Conservation (phyloP, 1,284 basidiomycete species). For the Retiboletus flavoniger region DNA sequence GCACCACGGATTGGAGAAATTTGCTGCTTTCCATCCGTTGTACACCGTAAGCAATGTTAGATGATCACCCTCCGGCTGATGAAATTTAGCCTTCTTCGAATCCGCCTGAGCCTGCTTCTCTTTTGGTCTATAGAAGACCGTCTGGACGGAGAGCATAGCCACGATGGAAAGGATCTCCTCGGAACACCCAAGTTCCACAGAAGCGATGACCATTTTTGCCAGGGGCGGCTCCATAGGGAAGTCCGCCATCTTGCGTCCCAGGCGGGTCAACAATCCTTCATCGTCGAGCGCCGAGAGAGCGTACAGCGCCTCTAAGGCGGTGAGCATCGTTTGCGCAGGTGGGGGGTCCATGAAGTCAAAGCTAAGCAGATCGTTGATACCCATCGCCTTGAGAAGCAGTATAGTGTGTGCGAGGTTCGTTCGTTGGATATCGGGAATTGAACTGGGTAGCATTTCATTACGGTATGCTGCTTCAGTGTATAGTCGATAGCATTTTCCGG, state of each 20-base stretch:
- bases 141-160: slow-evolving; percentile 96
- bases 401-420: slow-evolving; percentile 94
- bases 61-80: slow-evolving; percentile 97
- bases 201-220: slow-evolving; percentile 99
- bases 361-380: slow-evolving; percentile 95
- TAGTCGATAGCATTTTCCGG: slow-evolving; percentile 96
- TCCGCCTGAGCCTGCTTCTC: slow-evolving; percentile 99
- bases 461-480: slow-evolving; percentile 98
- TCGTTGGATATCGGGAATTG: slow-evolving; percentile 96
- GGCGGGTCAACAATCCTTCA: slow-evolving; percentile 89
- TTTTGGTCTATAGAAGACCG: slow-evolving; percentile 96
- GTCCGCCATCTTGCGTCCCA: slow-evolving; percentile 99
- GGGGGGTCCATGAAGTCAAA: slow-evolving; percentile 99
- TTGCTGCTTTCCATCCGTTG: slow-evolving; percentile 96
- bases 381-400: slow-evolving; percentile 97
- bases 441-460: slow-evolving; percentile 98
- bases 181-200: slow-evolving; percentile 93
- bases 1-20: slow-evolving; percentile 96
- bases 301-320: slow-evolving; percentile 91
- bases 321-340: slow-evolving; percentile 92
- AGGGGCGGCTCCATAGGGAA: slow-evolving; percentile 97
- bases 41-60: slow-evolving; percentile 95
- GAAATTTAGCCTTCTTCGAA: slow-evolving; percentile 98
- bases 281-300: slow-evolving; percentile 96
- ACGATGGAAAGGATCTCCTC: slow-evolving; percentile 97